Evolutionary conservation across 139 green algal species (phyloP), one percentile per base, ranked within the genome.

Genomic region (Closterium sp.): DNA sequence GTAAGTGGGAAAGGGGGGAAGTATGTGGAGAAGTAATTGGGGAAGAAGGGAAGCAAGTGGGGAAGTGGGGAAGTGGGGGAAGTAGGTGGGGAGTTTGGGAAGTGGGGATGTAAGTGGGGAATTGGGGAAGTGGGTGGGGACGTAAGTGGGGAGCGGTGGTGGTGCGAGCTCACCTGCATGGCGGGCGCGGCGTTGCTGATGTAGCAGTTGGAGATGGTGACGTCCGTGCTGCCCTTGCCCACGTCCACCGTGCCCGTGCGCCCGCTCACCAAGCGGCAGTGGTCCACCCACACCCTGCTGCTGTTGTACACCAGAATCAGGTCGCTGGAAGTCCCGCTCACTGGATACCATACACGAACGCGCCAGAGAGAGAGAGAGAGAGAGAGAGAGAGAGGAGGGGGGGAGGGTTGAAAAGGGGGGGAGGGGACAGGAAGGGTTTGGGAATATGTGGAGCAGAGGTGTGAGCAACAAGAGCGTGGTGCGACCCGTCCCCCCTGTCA

Each of bases 171-270:
- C 19, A 85, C 81, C 81, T 85, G 81, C 81, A 85, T 85, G 81
- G 81, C 30, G 81, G n/a, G n/a, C n/a, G 81, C 2, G 81, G 81
- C 12, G 84, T 81, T 89, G 86, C 33, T 34, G 33, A 89, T 31
- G 86, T 55, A 89, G 36, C 25, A 84, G 36, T 89, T 89, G 35
- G 86, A 89, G 86, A 89, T 89, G 36, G 86, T 89, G 35, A 89
- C 86, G 86, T 89, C 86, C 16, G 86, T 89, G 86, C 25, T 36
- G 86, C 31, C 31, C 30, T 55, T 32, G 33, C n/a, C 34, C 35
- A 89, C 86, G 86, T 89, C 86, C 25, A 89, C 34, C 4, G 86
- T 89, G 36, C 86, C 86, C 28, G 19, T 34, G 33, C 19, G 66
- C 25, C 30, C 86, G 33, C 84, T 81, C 33, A 55, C 23, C 10